Base-by-base conservation (phyloP, 768 basidiomycete genomes). In the Astraeus odoratus region DNA sequence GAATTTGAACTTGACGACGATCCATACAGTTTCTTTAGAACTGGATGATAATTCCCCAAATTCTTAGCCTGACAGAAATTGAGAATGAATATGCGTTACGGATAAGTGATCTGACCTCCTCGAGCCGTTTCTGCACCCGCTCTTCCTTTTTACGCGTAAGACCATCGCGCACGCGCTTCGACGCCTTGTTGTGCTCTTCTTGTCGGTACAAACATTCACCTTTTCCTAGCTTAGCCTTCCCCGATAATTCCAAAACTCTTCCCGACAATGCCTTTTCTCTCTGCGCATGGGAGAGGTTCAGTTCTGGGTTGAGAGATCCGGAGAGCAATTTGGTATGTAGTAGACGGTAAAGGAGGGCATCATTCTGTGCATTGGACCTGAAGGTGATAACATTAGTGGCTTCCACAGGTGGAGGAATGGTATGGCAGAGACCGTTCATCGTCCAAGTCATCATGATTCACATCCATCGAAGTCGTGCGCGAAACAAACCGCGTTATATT, bases 1-100 rank as follows among this genome's bases (percentile, higher is more conserved):
- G 47, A 50, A 16, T 51, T 48, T 1, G 55, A 51, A 27, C 54
- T 52, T 10, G 52, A 37, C n/a, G 60, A 58, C 5, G 66, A 57
- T 27, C 76, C 76, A 55, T 81, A 87, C 6, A 83, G 51, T 47
- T 74, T 78, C 61, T 89, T 92, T 44, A 91, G 66, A 4, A 73
- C 69, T 30, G 85, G 87, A 53, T 92, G 87, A 58, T 90, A 92
- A 60, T 89, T 91, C 15, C 89, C 89, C 49, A 86, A 50, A 51
- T 85, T 76, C 65, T 90, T 92, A 5, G 87, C 86, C 89, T 92
- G 44, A 25, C 16, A 20, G 46, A 10, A 47, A 29, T 47, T 51
- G 38, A 51, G 53, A 23, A 45, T 39, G 10, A 22, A 48, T 10
- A 39, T 10, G 20, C 39, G 8, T 2, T 8, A 22, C 5, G 18